phyloP scores from a whole-genome alignment of 352 stramenopile species.

The Pythium aphanidermatum region DNA sequence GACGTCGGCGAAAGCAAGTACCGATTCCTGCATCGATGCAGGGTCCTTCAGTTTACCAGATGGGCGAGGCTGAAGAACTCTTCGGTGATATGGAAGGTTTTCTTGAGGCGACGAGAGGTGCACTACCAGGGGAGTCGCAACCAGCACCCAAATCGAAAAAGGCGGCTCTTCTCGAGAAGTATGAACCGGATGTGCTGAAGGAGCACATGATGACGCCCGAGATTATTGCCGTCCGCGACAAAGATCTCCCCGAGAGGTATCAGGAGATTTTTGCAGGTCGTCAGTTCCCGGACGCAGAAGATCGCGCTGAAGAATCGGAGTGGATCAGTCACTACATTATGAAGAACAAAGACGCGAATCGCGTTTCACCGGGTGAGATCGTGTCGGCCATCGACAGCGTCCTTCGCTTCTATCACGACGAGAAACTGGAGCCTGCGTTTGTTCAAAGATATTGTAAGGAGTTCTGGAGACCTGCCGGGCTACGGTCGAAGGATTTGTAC shows the following conservation, averaged over 20 bases:
- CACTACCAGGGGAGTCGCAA: constrained; percentile 15
- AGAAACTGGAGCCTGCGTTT: constrained; percentile 84
- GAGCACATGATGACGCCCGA: constrained; percentile 88
- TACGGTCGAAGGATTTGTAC: constrained; percentile 77
- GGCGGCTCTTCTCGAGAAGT: constrained; percentile 81
- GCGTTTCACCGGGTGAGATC: constrained; percentile 61
- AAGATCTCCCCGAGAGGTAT: constrained; percentile 76
- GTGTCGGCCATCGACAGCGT: constrained; percentile 87
- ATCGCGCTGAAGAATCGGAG: constrained; percentile 80
- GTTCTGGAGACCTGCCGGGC: constrained; percentile 83
- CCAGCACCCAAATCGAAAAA: constrained; percentile 65
- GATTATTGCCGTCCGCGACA: constrained; percentile 70
- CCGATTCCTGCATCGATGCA: constrained; percentile 71
- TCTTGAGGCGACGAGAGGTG: constrained; percentile 68
- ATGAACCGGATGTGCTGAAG: constrained; percentile 81
- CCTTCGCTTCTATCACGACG: constrained; percentile 85
- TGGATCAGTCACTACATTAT: constrained; percentile 88
- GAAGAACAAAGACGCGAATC: constrained; percentile 55
- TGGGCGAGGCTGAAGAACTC: constrained; percentile 86
- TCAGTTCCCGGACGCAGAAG: constrained; percentile 77
- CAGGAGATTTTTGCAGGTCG: constrained; percentile 67
- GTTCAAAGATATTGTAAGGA: constrained; percentile 90
- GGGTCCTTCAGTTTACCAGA: constrained; percentile 85
- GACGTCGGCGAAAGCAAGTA: constrained; percentile 71
- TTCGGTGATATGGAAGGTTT: constrained; percentile 89